Base-by-base conservation (phyloP, 192 early-diverging fungal species). In the Martensiomyces pterosporus region DNA sequence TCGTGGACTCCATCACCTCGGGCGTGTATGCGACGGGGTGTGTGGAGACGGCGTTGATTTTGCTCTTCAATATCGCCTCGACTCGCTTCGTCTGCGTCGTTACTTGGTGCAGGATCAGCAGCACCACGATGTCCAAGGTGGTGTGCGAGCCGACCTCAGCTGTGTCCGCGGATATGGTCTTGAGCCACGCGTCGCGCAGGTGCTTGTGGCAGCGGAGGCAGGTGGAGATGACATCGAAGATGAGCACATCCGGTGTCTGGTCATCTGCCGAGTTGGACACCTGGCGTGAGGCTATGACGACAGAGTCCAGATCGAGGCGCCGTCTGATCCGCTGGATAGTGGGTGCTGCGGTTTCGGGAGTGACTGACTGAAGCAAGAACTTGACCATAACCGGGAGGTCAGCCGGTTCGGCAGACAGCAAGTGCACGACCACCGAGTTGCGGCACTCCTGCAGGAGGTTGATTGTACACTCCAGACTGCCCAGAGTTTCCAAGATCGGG, bases 301-400 rank as follows among this genome's bases (percentile, higher is more conserved):
- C 66, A 12, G 80, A 76, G 27, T 70, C 68, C 54, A 89, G 64
- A 35, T 90, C 84, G 3, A 90, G 62, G 13, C 82, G 79, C 34
- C 67, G 47, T 2, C 88, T 60, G 9, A 90, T 77, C 1, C 67
- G 59, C 26, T 44, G 35, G 21, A 68, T 67, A 5, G 43, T 42
- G 4, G 60, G 33, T 2, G 17, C 29, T 2, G 68, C 64, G 6
- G 37, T 29, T 4, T 82, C 76, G 2, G 67, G 24, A 4, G 77
- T 67, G 1, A 75, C 81, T 0, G 82, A 82, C 35, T 88, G 84
- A 2, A 90, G 65, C 26, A 90, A 48, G 37, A 87, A 90, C 37
- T 81, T 83, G 38, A 90, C 55, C 47, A 90, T 77, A 1, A 88
- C 58, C 1, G 88, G 83, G 33, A 90, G 26, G 29, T 88, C 85